Evolutionary conservation across 257 asterid genomes (phyloP), one percentile per base, ranked within the genome.

Genomic region (Ocimum tenuiflorum): DNA sequence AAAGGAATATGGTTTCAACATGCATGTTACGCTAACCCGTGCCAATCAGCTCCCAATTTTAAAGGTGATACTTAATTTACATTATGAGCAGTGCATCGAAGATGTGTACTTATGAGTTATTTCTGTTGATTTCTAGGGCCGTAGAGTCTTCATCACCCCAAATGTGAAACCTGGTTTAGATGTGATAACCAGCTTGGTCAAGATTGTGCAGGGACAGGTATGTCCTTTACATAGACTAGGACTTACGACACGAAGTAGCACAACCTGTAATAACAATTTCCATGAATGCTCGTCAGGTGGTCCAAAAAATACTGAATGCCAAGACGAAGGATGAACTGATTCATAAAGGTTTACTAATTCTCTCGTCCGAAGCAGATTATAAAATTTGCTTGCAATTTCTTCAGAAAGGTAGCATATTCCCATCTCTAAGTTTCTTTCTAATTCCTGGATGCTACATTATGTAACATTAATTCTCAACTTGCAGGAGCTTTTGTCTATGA

Each of bases 201-300:
- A 70, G 77, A 88, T 88, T 35, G 90, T 76, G 80, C 82, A 77
- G 27, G 94, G 90, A 63, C 70, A 87, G 96, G 97, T 90, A 75
- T 13, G 18, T 13, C 17, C 4, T 41, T 41, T 15, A 0, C 47
- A 41, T 41, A 6, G 47, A 13, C 12, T 0, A 36, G 42, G 42
- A 1, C 9, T 2, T 1, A 36, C 1, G 6, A 23, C n/a, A n/a
- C n/a, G n/a, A n/a, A n/a, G n/a, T n/a, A n/a, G n/a, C n/a, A n/a
- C 53, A 43, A 70, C 13, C 10, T 56, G 3, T 54, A 55, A 48
- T 11, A 29, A 23, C 19, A 27, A 27, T 27, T 1, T 22, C 20
- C 47, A 11, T 42, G 19, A 67, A 73, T 78, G 50, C 62, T 60
- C 41, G 14, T 65, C 91, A 88, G 97, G 85, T 50, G 53, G 77